These are phyloP conservation scores for Xerocomellus intermedius DNA, from an alignment of 768 basidiomycete genomes.

Conservation along the genomic window DNA sequence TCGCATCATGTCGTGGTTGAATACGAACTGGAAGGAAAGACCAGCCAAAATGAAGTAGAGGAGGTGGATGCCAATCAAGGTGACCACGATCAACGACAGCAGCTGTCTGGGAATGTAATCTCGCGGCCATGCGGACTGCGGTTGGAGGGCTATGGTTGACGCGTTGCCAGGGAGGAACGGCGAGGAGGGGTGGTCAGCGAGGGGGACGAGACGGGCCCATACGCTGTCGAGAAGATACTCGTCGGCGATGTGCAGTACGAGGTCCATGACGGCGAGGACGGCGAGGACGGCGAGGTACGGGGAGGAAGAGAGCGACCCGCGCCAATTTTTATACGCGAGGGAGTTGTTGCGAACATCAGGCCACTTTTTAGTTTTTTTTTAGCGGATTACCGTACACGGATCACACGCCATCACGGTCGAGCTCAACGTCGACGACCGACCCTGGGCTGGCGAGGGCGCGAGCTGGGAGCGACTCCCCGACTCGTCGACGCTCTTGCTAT, in stretches of 20 bases:
- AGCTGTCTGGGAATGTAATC: constrained; percentile 80
- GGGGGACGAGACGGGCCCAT: constrained; percentile 69
- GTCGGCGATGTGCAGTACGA: constrained; percentile 68
- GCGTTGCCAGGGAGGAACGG: constrained; percentile 37
- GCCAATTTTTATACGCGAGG: constrained; percentile 21
- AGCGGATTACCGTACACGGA: neutral
- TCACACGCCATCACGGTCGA: constrained; percentile 13
- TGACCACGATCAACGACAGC: constrained; percentile 67
- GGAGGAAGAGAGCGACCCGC: neutral
- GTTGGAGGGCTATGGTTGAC: constrained; percentile 35
- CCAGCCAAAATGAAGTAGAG: constrained; percentile 91
- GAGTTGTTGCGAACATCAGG: constrained; percentile 22
- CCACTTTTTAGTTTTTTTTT: constrained; percentile 37
- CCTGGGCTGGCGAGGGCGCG: too few relatives aligned
- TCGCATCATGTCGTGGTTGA: constrained; percentile 93
- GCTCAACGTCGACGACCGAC: neutral
- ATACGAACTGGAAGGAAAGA: constrained; percentile 79
- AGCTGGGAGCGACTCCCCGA: too few relatives aligned
- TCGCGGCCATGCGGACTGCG: constrained; percentile 78
- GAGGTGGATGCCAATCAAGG: constrained; percentile 74
- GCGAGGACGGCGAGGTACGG: neutral
- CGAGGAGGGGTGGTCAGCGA: constrained; percentile 32
- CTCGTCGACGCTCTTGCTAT: neutral
- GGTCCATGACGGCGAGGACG: constrained; percentile 63
- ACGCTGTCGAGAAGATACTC: constrained; percentile 70